Base-by-base conservation (phyloP, 768 basidiomycete genomes). In the Pleurotus djamor region DNA sequence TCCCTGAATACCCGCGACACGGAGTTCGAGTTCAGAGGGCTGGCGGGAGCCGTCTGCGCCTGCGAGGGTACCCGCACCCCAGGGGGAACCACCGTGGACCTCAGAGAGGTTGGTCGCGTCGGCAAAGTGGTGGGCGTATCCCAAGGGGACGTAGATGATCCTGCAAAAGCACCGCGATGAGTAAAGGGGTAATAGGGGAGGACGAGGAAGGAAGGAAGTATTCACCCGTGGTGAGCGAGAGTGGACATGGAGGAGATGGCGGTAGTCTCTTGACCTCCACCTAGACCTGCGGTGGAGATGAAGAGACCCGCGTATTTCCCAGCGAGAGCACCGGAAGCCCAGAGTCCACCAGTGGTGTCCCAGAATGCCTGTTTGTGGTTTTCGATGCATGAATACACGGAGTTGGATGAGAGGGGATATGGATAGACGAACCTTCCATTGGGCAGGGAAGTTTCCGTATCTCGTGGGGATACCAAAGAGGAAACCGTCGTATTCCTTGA, bases 301-400 rank as follows among this genome's bases (percentile, higher is more conserved):
- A 94, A 94, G 44, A 85, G 73, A 12, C 86, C 80, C 2, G 82
- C 92, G 63, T 83, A 87, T 71, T 95, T 96, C 64, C 92, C 93
- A 14, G 79, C 72, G 52, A 95, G 76, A 1, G 72, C 76, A 17
- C 91, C 86, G 0, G 59, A 21, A 0, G 59, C 65, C 91, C 91
- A 92, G 35, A 90, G 78, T 1, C 71, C 65, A 58, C 92, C 91
- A 6, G 91, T 92, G 5, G 79, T 68, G 62, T 94, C 91, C 84
- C 89, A 92, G 74, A 94, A 88, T 0, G 79, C 69, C 87, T 88
- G 50, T 48, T 38, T 28, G 21, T 28, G 21, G 3, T 28, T 28
- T 28, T n/a, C 33, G 16, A 43, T 9, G n/a, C 9, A 47, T 14
- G 2, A 17, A 32, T 28, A 48, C 37, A 32, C 33, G 2, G 7